phyloP scores from a whole-genome alignment of 495 filamentous ascomycete species.

The Aspergillus saccharolyticus region DNA sequence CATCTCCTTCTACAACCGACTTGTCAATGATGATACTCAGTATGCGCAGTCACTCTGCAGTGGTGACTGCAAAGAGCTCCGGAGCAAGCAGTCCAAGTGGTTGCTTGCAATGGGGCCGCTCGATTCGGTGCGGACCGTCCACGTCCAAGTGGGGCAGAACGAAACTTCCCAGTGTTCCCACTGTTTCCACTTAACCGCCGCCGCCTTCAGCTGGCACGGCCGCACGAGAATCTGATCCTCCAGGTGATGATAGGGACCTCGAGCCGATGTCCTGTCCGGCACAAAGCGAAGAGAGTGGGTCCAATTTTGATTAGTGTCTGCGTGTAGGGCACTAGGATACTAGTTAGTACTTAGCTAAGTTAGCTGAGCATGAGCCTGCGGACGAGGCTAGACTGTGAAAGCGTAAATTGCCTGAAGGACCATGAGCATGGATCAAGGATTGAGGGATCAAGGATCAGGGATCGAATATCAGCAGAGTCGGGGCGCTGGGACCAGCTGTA shows the following conservation, averaged over 20 bases:
- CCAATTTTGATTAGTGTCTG: too few relatives aligned
- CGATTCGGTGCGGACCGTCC: slow-evolving; percentile 19
- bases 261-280: background rate
- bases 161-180: background rate
- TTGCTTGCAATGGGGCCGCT: slow-evolving; percentile 14
- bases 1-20: background rate
- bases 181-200: background rate
- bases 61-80: background rate
- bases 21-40: background rate
- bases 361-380: too few relatives aligned
- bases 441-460: background rate
- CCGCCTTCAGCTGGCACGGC: too few relatives aligned
- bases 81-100: background rate
- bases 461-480: background rate
- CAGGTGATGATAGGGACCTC: background rate
- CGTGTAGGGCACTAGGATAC: too few relatives aligned
- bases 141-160: slow-evolving; percentile 8
- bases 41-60: background rate
- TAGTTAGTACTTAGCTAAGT: too few relatives aligned
- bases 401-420: slow-evolving; percentile 4
- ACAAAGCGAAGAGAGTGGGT: too few relatives aligned
- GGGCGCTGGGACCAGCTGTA: background rate
- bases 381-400: background rate
- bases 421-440: too few relatives aligned
- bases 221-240: background rate